phyloP scores from a whole-genome alignment of 2,329 filamentous ascomycete genomes.

The Juglanconis oblonga region DNA sequence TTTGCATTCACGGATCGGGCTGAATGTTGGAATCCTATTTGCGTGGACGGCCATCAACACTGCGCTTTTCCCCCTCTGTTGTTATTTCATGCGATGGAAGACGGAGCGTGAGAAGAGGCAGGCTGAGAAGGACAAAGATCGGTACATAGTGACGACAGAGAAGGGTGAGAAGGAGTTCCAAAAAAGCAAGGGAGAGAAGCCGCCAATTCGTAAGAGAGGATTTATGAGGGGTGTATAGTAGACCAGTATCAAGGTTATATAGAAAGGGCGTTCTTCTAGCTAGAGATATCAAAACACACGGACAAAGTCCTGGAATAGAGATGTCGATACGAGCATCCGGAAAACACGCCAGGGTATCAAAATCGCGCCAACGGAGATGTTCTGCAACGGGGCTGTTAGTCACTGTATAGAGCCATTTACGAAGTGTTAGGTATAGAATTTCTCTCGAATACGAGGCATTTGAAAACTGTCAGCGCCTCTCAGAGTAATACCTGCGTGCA shows the following conservation, averaged over 20 bases:
- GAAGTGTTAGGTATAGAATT: background rate
- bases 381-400: no score
- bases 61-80: conserved; percentile 48
- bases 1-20: conserved; percentile 52
- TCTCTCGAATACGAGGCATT: background rate
- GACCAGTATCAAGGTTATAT: background rate
- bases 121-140: conserved; percentile 25
- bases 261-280: background rate
- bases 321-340: no score
- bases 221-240: conserved; percentile 29
- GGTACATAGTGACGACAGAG: conserved; percentile 25
- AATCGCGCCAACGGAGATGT: no score
- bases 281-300: no score
- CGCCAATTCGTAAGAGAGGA: conserved; percentile 28
- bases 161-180: conserved; percentile 25
- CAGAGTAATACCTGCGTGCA: conserved; percentile 15
- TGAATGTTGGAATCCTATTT: conserved; percentile 60
- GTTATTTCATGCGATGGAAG: conserved; percentile 41
- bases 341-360: no score
- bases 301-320: no score
- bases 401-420: background rate
- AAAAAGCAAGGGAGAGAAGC: conserved; percentile 27
- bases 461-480: background rate
- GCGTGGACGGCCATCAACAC: conserved; percentile 55
- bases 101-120: conserved; percentile 27